Evolutionary conservation across 352 stramenopile species (phyloP), one percentile per base, ranked within the genome.

Genomic region (Phytophthora rubi): DNA sequence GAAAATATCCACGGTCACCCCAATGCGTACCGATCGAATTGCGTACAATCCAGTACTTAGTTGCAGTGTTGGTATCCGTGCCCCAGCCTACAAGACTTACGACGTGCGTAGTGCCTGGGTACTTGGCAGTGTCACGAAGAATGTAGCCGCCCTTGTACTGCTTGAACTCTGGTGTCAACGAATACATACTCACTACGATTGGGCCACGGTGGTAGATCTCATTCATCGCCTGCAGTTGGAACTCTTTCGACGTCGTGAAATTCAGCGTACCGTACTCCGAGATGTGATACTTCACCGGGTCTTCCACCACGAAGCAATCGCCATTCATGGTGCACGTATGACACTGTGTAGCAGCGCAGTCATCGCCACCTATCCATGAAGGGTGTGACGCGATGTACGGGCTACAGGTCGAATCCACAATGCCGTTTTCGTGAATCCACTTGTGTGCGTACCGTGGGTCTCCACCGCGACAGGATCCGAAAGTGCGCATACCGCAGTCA

Each of bases 31-130:
- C 85, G 33, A 90, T 79, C 48, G 91, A 90, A 88, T 99, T 98
- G 51, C 97, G 92, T 39, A 98, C 91, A 77, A 99, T 91, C 97
- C 96, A 99, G 85, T 98, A 99, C 76, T 97, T 94, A 74, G 94
- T 53, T 51, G 88, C 80, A 1, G 72, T 65, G 13, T 90, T 73
- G 30, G 91, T 82, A 21, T 89, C 79, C 0, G 68, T 83, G 67
- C 97, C 97, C 97, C 97, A 99, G 51, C 97, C 97, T 9, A 98
- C 89, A 61, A 99, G 89, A 21, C 87, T 97, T 55, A 99, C 93
- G 37, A 98, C 93, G 75, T 99, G 89, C 21, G 85, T 91, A 42
- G 88, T 93, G 16, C 79, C 71, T 0, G 70, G 75, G 52, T 89
- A 90, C 55, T 87, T 84, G 45, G 68, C 82, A 30, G 90, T 85